A percentile compares a stretch with the other conserved stretches of the same genome.
phyloP scores from a whole-genome alignment of 1,284 basidiomycete genomes.

The Leccinum insigne region DNA sequence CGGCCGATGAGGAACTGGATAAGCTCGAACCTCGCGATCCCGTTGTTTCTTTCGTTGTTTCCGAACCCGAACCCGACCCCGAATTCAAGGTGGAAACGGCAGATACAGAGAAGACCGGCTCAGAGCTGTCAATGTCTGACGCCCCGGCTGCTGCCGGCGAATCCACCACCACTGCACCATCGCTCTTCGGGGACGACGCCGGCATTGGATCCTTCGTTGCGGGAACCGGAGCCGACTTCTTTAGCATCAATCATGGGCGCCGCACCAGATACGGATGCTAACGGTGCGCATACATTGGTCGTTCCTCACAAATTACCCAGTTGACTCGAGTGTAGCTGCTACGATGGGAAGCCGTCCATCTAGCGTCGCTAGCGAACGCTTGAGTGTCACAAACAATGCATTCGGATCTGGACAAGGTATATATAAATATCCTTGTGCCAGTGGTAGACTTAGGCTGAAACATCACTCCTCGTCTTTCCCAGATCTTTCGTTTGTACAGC shows the following conservation, averaged over 20 bases:
- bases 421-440: too few species aligned
- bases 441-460: too few species aligned
- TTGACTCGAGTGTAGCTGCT: constrained; percentile 89
- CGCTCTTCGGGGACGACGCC: constrained; percentile 85
- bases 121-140: constrained; percentile 74
- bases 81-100: constrained; percentile 36
- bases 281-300: constrained; percentile 58
- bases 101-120: constrained; percentile 62
- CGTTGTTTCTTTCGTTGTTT: constrained; percentile 79
- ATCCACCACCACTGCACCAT: constrained; percentile 79
- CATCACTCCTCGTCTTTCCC: too few species aligned
- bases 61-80: constrained; percentile 58
- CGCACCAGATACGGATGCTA: constrained; percentile 42
- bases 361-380: constrained; percentile 60
- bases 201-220: constrained; percentile 58
- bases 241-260: constrained; percentile 69
- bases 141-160: constrained; percentile 69
- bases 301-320: constrained; percentile 80
- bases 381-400: constrained; percentile 65
- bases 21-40: constrained; percentile 55
- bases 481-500: too few species aligned
- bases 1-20: constrained; percentile 42
- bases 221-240: constrained; percentile 84
- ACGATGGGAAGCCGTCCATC: constrained; percentile 88
- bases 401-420: constrained; percentile 45